Percentiles rank a stretch among this genome's conserved stretches.
Conservation (phyloP, 140 eudicot species). For the Anethum foeniculum region DNA sequence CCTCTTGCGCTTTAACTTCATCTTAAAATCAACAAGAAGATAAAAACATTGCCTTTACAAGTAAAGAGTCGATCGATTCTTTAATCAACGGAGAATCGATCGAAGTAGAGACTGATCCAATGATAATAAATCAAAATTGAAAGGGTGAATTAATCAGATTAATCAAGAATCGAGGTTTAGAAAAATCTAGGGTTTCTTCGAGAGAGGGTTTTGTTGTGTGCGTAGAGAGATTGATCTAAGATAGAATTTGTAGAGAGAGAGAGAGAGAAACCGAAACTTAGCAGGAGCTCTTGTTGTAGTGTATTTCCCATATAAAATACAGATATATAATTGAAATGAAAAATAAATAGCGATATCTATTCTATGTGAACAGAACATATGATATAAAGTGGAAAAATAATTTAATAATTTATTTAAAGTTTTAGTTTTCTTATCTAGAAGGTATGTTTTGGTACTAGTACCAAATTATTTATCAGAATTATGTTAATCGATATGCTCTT, state of each 20-base stretch:
- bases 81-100: constrained; percentile 14
- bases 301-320: not conserved
- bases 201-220: constrained; percentile 15
- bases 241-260: constrained; percentile 7
- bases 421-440: too few relatives aligned
- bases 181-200: constrained; percentile 14
- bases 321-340: too few relatives aligned
- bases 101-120: constrained; percentile 14
- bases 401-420: too few relatives aligned
- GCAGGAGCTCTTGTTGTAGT: not conserved
- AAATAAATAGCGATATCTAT: too few relatives aligned
- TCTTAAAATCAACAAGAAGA: constrained; percentile 37
- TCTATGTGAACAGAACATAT: too few relatives aligned
- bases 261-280: constrained; percentile 9
- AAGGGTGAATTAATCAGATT: not conserved
- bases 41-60: constrained; percentile 39
- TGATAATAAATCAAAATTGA: not conserved
- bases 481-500: too few relatives aligned
- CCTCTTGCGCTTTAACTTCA: constrained; percentile 89
- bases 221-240: constrained; percentile 15
- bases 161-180: constrained; percentile 3
- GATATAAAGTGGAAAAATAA: too few relatives aligned
- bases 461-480: too few relatives aligned
- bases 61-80: constrained; percentile 32
- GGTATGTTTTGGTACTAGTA: too few relatives aligned